Base-by-base conservation (phyloP, 1,284 basidiomycete genomes). In the Tilletiopsis washingtonensis region DNA sequence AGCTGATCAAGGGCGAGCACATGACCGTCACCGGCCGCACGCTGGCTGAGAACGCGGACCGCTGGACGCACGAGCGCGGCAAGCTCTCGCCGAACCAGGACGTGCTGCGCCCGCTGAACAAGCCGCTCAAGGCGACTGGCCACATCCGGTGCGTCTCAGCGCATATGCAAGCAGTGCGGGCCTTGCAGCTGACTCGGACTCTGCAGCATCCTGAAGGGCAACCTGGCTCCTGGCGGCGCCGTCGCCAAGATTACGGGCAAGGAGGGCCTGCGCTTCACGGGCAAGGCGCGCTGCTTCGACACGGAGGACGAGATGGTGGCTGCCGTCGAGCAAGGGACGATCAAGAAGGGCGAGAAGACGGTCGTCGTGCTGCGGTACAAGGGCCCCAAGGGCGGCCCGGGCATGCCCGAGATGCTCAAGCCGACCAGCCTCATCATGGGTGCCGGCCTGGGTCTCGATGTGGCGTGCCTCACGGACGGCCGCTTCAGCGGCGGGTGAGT, bases 51-150 rank as follows among this genome's bases (percentile, higher is more conserved):
- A 73, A 73, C 45, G 56, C 54, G 32, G 69, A 70, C 49, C 77
- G 81, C 57, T 91, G 88, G 88, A 82, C 81, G 7, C 82, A 84
- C 68, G 53, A 59, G 34, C 54, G 56, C 14, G 70, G 70, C 40
- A 69, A 67, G 50, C 54, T 71, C 25, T 59, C 63, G 3, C 51
- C 45, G 9, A 47, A 50, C 25, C 70, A 73, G 53, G 67, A 73
- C 24, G 60, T 73, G 6, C 51, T 73, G 2, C 59, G 61, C 9
- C 66, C 70, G 17, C 23, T 71, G 6, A 47, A 58, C 43, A 61
- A 64, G 34, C 70, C 70, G 29, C 60, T 73, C 55, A 73, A 73
- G 59, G 40, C 50, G 12, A 60, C 64, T 1, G 70, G 70, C 25
- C 70, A 73, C 49, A 64, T 73, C 41, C 65, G n/a, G n/a, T n/a